Base-by-base conservation (phyloP, 176 grass and related monocot species). In the Oryza meridionalis region DNA sequence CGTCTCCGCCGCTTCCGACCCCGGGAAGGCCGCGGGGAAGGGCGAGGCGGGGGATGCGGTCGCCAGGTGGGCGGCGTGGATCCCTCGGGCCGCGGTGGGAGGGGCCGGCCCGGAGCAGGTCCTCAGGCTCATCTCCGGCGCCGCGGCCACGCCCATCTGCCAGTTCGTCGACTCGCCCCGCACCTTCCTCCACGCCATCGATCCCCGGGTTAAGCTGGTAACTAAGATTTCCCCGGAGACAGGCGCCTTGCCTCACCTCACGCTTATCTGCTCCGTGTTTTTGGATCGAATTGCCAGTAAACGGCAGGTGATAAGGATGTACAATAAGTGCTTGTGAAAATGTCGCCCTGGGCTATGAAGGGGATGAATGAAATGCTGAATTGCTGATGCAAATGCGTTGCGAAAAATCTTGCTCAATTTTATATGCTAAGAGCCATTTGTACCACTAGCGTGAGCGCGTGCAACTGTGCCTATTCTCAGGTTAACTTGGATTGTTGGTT, bases 131-230 rank as follows among this genome's bases (percentile, higher is more conserved):
- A 95, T 98, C 81, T 93, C 96, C 7, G 91, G 93, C 44, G 91
- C 93, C 64, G 92, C 93, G 72, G 94, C 96, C 45, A 90, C 91
- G 69, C 93, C 93, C 83, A 88, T 95, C 62, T 95, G 91, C 81
- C 96, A 98, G 89, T 95, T 95, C 89, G 75, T 98, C 26, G 91
- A 98, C 32, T 88, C 82, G 3, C 96, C 96, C 1, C 89, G 89
- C 65, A 98, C 93, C 76, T 98, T 98, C 74, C 91, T 98, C 77
- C 96, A 98, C 86, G 93, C 89, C 44, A 67, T 98, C 55, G 93
- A 98, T 29, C 93, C 96, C 7, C 96, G 96, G 31, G 84, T 98
- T 83, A 98, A 98, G 83, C 87, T 98, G 93, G 96, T 98, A 89
- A 80, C 22, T 55, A 62, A 24, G 21, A 9, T 5, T 62, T 62